Base-by-base conservation (phyloP, 495 filamentous ascomycete genomes). In the Xylaria sp. region DNA sequence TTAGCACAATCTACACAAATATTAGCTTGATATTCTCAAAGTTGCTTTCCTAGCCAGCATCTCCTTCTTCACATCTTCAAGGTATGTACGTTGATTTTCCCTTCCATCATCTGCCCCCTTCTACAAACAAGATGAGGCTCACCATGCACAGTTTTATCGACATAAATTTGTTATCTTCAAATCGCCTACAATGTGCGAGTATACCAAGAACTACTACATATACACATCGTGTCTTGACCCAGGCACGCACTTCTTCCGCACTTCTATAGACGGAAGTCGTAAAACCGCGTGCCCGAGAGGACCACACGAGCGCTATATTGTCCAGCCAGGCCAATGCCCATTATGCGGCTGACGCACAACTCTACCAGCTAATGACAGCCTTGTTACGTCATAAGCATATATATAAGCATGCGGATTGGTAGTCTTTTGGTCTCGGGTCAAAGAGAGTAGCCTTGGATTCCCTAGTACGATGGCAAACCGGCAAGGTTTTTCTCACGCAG, bases 191-290 rank as follows among this genome's bases (percentile, higher is more conserved):
- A 94, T 94, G 92, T 94, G 92, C 85, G 88, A 92, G 81, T 91
- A 89, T 78, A 91, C 88, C 79, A 91, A 90, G 74, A 92, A 91
- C 80, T 93, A 89, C 77, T 92, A 92, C 80, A 89, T 94, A 82
- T 92, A 92, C 82, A 90, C 89, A 67, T 84, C 85, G 26, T 94
- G 92, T 74, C 80, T 84, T 48, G 88, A 92, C 70, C 91, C 90
- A 14, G 84, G 85, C 63, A 82, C 86, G 19, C 92, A 94, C 80
- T 91, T 92, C 79, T 87, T 92, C 75, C 83, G 87, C 68, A 92
- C 89, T 14, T 85, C 85, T 8, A 76, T 90, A 61, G 92, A 94
- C 71, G 90, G 90, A 43, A 86, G 82, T 74, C 86, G 87, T 75
- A 86, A 88, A 55, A 82, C 82, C 37, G 84, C 86, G 64, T 93